phyloP scores from a whole-genome alignment of 441 rosid species.

The Pelargonium cotyledonis region DNA sequence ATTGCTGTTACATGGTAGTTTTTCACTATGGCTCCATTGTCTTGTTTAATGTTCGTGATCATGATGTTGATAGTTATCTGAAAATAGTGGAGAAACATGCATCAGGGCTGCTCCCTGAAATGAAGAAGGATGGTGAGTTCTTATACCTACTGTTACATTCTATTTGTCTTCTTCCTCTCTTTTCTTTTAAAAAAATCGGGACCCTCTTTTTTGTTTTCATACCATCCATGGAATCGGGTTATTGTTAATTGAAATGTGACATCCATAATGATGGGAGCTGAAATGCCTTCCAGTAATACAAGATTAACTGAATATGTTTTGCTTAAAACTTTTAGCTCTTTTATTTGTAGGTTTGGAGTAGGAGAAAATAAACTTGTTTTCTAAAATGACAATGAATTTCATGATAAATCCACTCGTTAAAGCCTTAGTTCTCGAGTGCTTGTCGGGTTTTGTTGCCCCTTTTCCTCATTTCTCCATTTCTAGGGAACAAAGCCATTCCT shows the following conservation, averaged over 20 bases:
- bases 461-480: not conserved
- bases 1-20: constrained; percentile 78
- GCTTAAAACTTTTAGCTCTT: too few species aligned
- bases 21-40: constrained; percentile 91
- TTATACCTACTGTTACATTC: not conserved
- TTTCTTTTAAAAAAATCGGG: too few species aligned
- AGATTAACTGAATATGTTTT: too few species aligned
- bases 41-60: constrained; percentile 69
- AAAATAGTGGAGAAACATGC: constrained; percentile 80
- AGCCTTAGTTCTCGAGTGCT: not conserved
- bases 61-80: constrained; percentile 74
- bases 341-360: not conserved
- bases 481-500: not conserved
- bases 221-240: too few species aligned
- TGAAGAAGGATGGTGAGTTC: constrained; percentile 88
- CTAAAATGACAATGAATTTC: not conserved
- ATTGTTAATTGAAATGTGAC: too few species aligned
- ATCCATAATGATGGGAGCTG: too few species aligned
- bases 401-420: not conserved
- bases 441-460: not conserved
- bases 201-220: too few species aligned
- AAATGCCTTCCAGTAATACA: too few species aligned
- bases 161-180: too few species aligned
- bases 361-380: not conserved
- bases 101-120: constrained; percentile 82